A percentile compares a stretch with the other conserved stretches of the same genome.
Conservation (phyloP, 257 asterid species). For the Solanum megistacrolobum region DNA sequence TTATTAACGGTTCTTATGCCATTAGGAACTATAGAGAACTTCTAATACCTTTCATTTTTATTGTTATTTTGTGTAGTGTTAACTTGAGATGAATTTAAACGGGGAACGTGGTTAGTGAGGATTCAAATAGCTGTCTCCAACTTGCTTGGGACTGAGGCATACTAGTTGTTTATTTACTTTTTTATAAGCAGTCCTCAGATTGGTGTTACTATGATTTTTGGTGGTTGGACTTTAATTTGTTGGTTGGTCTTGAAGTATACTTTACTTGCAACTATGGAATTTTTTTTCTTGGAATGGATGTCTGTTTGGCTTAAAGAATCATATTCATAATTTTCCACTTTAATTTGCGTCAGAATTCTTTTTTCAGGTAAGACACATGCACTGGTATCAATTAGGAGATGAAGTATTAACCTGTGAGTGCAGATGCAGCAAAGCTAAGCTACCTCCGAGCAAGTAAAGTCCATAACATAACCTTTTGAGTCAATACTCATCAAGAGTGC, state of each 20-base stretch:
- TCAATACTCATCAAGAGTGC: not conserved
- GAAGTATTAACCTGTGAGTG: slow-evolving; percentile 78
- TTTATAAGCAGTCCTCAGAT: not conserved
- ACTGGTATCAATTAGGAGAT: slow-evolving; percentile 84
- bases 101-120: not conserved
- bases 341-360: not conserved
- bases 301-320: not conserved
- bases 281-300: not conserved
- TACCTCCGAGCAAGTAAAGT: slow-evolving; percentile 93
- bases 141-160: not conserved
- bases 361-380: slow-evolving; percentile 87
- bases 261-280: not conserved
- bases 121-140: not conserved
- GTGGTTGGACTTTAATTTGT: not conserved
- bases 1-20: not conserved
- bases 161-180: not conserved
- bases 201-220: not conserved
- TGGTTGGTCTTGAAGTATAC: not conserved
- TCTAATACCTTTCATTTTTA: not conserved
- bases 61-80: not conserved
- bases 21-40: not conserved
- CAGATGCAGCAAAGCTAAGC: slow-evolving; percentile 81
- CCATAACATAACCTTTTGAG: slow-evolving; percentile 3
- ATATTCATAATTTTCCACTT: not conserved
- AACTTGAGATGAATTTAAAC: not conserved